phyloP scores from a whole-genome alignment of 306 rosid genomes.

The Glycine soja region DNA sequence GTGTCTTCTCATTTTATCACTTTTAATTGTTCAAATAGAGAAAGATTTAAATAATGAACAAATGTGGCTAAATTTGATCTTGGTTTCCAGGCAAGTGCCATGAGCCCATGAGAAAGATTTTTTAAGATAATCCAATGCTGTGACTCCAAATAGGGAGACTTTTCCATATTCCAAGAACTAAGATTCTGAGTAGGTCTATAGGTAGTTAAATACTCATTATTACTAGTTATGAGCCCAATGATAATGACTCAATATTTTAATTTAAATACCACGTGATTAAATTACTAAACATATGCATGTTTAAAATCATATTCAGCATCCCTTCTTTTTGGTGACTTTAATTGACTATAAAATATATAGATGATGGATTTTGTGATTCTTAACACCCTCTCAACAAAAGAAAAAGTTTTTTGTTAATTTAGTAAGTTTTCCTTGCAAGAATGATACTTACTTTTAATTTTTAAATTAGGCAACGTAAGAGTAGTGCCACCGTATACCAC shows the following conservation, averaged over 20 bases:
- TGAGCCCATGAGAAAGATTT: neutral
- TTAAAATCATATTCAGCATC: neutral
- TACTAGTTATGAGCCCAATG: neutral
- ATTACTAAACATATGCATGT: neutral
- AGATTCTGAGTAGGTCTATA: neutral
- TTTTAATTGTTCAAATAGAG: neutral
- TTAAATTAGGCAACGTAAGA: neutral
- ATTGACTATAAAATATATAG: neutral
- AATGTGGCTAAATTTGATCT: constrained; percentile 29
- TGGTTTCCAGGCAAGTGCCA: neutral
- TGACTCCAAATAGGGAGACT: neutral
- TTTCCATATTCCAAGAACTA: neutral
- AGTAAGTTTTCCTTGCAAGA: neutral
- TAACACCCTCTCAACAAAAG: neutral
- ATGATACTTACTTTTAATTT: neutral
- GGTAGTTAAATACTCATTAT: neutral
- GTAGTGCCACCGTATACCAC: constrained; percentile 19
- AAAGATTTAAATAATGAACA: constrained; percentile 6
- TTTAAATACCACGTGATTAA: constrained; percentile 37
- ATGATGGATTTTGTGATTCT: constrained; percentile 11
- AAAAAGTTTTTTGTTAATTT: neutral
- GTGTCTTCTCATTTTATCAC: no score
- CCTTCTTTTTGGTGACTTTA: neutral
- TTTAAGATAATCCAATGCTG: neutral
- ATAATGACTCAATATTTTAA: neutral